Conservation (phyloP, 805 yeast species). For the Spathaspora hagerdaliae region DNA sequence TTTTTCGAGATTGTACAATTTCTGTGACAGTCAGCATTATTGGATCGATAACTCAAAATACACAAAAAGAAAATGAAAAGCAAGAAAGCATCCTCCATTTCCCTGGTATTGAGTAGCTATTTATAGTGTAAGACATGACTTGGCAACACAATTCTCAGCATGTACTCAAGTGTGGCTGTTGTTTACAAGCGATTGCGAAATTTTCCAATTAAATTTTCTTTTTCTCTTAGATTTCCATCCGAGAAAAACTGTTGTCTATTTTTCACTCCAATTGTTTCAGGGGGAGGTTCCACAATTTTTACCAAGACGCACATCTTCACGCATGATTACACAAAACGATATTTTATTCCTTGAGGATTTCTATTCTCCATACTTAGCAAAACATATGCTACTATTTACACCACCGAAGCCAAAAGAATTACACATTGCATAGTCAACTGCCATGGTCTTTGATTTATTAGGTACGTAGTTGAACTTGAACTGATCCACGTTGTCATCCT, state of each 20-base stretch:
- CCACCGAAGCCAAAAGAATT: constrained; percentile 99
- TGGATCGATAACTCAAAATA: too few species aligned
- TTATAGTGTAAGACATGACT: too few species aligned
- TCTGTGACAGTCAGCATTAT: not conserved
- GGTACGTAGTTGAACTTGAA: constrained; percentile 60
- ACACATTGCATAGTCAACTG: constrained; percentile 59
- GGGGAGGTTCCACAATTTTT: too few species aligned
- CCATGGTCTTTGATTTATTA: constrained; percentile 34
- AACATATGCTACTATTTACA: constrained; percentile 73
- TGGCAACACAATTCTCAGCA: too few species aligned
- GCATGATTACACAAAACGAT: too few species aligned
- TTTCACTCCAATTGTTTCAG: too few species aligned
- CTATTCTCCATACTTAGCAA: constrained; percentile 20
- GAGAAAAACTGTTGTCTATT: not conserved
- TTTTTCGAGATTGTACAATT: not conserved
- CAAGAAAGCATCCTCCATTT: too few species aligned
- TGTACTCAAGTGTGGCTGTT: not conserved
- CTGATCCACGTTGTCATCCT: constrained; percentile 37
- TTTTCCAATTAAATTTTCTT: not conserved
- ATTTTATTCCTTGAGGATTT: too few species aligned
- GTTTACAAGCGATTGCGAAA: not conserved
- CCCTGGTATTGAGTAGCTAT: too few species aligned
- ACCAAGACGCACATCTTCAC: not conserved
- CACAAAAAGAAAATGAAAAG: too few species aligned
- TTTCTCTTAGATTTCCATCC: not conserved